These are phyloP conservation scores for Eimeria brunetti DNA, from an alignment of 169 alveolate genomes.

Conservation along the genomic window DNA sequence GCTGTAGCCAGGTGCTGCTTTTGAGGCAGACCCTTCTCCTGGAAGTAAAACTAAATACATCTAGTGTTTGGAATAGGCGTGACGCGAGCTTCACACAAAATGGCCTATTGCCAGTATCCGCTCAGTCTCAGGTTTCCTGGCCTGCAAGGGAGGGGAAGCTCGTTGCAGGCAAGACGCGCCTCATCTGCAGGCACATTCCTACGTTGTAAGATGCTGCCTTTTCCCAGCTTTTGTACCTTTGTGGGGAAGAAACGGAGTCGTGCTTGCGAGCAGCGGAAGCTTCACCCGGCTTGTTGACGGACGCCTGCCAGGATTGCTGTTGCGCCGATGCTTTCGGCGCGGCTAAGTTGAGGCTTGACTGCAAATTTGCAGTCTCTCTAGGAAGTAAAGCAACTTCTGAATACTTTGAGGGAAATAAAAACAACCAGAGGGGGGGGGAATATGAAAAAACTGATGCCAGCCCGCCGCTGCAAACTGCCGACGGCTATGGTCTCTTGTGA, in stretches of 20 bases:
- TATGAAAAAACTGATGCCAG: conserved; percentile 4
- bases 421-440: neutral
- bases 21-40: neutral
- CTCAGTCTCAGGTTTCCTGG: neutral
- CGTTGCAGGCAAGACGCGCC: neutral
- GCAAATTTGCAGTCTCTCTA: neutral
- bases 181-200: neutral
- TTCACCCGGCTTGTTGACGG: conserved; percentile 50
- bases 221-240: neutral
- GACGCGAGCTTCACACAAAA: neutral
- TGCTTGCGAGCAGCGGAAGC: neutral
- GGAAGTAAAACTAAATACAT: neutral
- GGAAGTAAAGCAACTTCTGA: neutral
- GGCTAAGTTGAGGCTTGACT: neutral
- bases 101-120: neutral
- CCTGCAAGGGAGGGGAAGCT: neutral
- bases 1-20: neutral
- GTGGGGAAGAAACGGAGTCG: neutral
- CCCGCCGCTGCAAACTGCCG: conserved; percentile 26
- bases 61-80: neutral
- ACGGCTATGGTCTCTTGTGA: conserved; percentile 49
- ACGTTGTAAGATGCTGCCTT: neutral
- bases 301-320: conserved; percentile 33
- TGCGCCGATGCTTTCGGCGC: conserved; percentile 36
- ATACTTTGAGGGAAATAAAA: neutral